phyloP scores from a whole-genome alignment of 176 grass and related monocot species.

The Musa beccarii region DNA sequence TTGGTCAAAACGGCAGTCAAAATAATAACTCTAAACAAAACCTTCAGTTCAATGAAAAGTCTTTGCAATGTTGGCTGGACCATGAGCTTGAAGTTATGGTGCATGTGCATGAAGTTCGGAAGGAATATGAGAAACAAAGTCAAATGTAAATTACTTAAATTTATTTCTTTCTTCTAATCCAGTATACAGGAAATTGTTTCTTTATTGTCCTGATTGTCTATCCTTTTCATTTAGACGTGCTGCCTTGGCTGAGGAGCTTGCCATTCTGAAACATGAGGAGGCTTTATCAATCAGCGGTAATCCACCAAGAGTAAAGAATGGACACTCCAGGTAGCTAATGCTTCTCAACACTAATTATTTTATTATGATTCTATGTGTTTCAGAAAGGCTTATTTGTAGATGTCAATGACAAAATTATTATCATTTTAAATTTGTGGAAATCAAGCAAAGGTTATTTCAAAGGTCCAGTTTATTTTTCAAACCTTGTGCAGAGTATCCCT shows the following conservation, averaged over 20 bases:
- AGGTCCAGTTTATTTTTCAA: slow-evolving; percentile 7
- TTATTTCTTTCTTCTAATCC: slow-evolving; percentile 14
- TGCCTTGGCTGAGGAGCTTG: slow-evolving; percentile 82
- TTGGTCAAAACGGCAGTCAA: slow-evolving; percentile 1
- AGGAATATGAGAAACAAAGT: slow-evolving; percentile 96
- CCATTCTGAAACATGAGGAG: slow-evolving; percentile 77
- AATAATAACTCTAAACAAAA: slow-evolving; percentile 20
- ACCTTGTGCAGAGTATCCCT: slow-evolving; percentile 48
- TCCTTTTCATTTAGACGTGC: slow-evolving; percentile 48
- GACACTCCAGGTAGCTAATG: slow-evolving; percentile 54
- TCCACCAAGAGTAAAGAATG: slow-evolving; percentile 58
- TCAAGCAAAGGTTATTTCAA: neutral
- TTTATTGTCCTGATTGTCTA: neutral
- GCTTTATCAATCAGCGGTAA: slow-evolving; percentile 38
- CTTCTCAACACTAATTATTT: neutral
- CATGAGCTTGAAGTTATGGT: slow-evolving; percentile 98
- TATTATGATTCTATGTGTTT: no score
- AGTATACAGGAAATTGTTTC: neutral
- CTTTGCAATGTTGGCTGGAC: slow-evolving; percentile 84
- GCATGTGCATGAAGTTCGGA: slow-evolving; percentile 91
- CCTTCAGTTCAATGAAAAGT: slow-evolving; percentile 73
- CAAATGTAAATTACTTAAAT: slow-evolving; percentile 54
- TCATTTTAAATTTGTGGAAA: neutral
- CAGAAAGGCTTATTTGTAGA: neutral
- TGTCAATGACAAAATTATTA: neutral